phyloP scores from a whole-genome alignment of 352 stramenopile species.

The Phytopythium mirpurense region DNA sequence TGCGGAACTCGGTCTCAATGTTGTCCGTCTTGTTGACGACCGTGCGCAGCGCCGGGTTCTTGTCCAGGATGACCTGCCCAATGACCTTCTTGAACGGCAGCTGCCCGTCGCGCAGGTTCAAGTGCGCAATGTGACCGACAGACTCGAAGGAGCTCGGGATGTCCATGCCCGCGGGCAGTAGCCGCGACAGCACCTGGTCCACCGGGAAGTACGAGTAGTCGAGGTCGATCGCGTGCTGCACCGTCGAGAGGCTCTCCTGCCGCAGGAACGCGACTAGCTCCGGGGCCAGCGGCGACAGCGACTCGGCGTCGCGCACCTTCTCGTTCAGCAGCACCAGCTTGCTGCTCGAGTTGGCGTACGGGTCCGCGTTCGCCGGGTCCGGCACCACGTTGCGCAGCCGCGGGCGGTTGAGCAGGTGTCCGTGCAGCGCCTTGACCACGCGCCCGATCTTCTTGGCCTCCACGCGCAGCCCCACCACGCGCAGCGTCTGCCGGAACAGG shows the following conservation, averaged over 20 bases:
- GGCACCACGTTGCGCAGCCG: conserved; percentile 73
- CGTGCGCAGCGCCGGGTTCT: conserved; percentile 93
- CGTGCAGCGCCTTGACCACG: conserved; percentile 66
- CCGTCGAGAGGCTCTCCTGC: conserved; percentile 50
- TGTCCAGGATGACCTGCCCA: conserved; percentile 97
- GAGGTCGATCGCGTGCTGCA: conserved; percentile 63
- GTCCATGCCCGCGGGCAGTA: conserved; percentile 78
- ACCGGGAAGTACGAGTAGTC: conserved; percentile 78
- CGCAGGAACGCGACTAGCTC: conserved; percentile 53
- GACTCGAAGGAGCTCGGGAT: conserved; percentile 95
- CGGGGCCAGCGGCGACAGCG: conserved; percentile 38
- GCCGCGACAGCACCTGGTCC: conserved; percentile 70
- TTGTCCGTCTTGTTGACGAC: conserved; percentile 98
- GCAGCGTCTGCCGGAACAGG: conserved; percentile 65
- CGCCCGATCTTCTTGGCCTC: conserved; percentile 78
- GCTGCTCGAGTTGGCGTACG: conserved; percentile 54
- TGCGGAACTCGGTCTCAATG: conserved; percentile 94
- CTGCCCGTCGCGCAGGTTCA: conserved; percentile 94
- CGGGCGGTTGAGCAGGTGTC: conserved; percentile 66
- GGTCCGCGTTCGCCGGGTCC: conserved; percentile 52
- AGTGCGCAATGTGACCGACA: conserved; percentile 95
- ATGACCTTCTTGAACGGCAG: conserved; percentile 97
- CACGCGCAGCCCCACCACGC: conserved; percentile 66
- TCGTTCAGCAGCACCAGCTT: conserved; percentile 73
- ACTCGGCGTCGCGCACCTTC: conserved; percentile 50